A percentile compares a stretch with the other conserved stretches of the same genome.
Evolutionary conservation across 2,329 filamentous ascomycete species (phyloP).

Genomic region (Thermothelomyces thermophilus): DNA sequence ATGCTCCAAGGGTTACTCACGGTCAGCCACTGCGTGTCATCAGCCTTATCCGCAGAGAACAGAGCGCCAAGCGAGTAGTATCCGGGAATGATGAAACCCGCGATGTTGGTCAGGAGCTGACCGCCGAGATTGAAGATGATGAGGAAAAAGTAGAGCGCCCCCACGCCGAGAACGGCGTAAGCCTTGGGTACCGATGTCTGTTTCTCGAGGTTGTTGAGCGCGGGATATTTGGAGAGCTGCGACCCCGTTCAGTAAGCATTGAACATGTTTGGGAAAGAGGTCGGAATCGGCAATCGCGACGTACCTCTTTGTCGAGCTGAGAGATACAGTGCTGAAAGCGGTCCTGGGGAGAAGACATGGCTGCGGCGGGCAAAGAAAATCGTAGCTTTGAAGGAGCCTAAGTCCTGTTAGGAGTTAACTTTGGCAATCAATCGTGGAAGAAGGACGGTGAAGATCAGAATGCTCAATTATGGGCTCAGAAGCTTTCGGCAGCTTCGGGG

Average conservation of each 20-base stretch:
- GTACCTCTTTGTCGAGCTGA: constrained; percentile 77
- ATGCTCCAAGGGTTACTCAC: constrained; percentile 40
- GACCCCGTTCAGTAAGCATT: constrained; percentile 15
- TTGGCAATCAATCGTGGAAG: not conserved
- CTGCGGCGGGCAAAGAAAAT: constrained; percentile 28
- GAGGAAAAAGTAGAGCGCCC: constrained; percentile 78
- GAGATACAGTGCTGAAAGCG: constrained; percentile 69
- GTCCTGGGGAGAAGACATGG: constrained; percentile 69
- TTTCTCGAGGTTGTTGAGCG: constrained; percentile 80
- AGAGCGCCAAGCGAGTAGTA: constrained; percentile 79
- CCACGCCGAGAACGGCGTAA: constrained; percentile 71
- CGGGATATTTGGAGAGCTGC: constrained; percentile 79
- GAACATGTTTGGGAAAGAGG: constrained; percentile 4
- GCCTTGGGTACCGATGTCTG: constrained; percentile 77
- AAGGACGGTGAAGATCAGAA: not conserved
- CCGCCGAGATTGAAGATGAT: constrained; percentile 90
- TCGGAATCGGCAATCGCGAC: constrained; percentile 27
- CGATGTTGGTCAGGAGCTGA: constrained; percentile 80
- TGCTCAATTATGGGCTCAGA: not conserved
- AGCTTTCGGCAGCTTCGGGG: constrained; percentile 15
- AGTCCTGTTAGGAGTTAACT: constrained; percentile 13
- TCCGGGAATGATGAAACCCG: constrained; percentile 73
- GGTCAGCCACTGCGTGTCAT: constrained; percentile 76
- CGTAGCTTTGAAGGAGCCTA: constrained; percentile 8
- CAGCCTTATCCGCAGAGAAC: constrained; percentile 62